Conservation (phyloP, 306 rosid genomes). For the Cicer pinnatifidum region DNA sequence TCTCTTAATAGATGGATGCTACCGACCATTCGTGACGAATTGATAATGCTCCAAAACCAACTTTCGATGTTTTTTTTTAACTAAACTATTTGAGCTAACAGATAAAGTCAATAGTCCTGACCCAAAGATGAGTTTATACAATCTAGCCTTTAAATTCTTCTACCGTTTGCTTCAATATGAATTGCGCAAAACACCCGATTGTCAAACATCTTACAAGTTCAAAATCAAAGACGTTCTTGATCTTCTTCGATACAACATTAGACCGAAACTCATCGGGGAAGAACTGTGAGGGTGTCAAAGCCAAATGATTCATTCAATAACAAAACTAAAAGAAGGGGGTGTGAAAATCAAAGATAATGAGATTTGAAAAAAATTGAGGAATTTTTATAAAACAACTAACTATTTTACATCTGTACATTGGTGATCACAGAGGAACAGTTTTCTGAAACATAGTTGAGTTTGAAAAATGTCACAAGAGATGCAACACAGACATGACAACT, state of each 20-base stretch:
- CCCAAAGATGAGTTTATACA: slow-evolving; percentile 9
- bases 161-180: slow-evolving; percentile 43
- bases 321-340: slow-evolving; percentile 49
- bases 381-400: slow-evolving; percentile 5
- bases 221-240: slow-evolving; percentile 47
- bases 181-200: background rate
- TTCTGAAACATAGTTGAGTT: slow-evolving; percentile 55
- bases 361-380: slow-evolving; percentile 8
- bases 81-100: slow-evolving; percentile 43
- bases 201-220: background rate
- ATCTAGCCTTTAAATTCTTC: slow-evolving; percentile 47
- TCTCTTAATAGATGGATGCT: slow-evolving; percentile 52
- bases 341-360: slow-evolving; percentile 44
- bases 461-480: slow-evolving; percentile 52
- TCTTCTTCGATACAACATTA: slow-evolving; percentile 44
- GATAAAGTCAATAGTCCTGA: background rate
- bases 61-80: slow-evolving; percentile 52
- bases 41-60: slow-evolving; percentile 60
- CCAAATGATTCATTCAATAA: slow-evolving; percentile 40
- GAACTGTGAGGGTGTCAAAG: slow-evolving; percentile 16
- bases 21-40: slow-evolving; percentile 43
- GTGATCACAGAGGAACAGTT: slow-evolving; percentile 52
- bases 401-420: slow-evolving; percentile 46
- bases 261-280: slow-evolving; percentile 6
- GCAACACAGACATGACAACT: slow-evolving; percentile 51